Evolutionary conservation across 257 asterid genomes (phyloP), one percentile per base, ranked within the genome.

Genomic region (Solanum sparsipilum): DNA sequence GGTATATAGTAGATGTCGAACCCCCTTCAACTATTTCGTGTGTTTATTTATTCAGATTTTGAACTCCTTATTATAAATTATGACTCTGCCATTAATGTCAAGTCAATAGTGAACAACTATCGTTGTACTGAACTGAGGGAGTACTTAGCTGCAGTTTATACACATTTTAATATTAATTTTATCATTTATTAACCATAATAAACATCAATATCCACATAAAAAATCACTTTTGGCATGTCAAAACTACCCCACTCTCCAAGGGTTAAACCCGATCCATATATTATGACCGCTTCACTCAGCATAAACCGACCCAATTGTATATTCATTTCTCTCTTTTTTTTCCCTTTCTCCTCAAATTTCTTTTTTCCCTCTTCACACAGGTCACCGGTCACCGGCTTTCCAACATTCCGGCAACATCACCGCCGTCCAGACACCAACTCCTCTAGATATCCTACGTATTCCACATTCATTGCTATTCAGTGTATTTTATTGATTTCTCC

Each of bases 401-500:
- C 86, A 86, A 84, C 82, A 89, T 88, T 86, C 91, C 92, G 91
- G 91, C 87, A 58, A 86, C 29, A 23, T 18, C n/a, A 11, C 83
- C 34, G 27, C 3, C 87, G 16, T 13, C 38, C 46, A 29, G 41
- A 32, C 90, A 68, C 63, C 44, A 48, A 31, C 82, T 67, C 25
- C 9, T 3, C 74, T 67, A 85, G 89, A 85, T 89, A 89, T 90
- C 87, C 48, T 12, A 20, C 16, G 9, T 20, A 34, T 32, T 36
- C 29, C 46, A 35, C 75, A 35, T 84, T 78, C 89, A 76, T 84
- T 87, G 82, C 87, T 87, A 72, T 0, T 60, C 79, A 34, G 18
- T 21, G 25, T 75, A 75, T 75, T 16, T n/a, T 25, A 71, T 31
- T 73, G 18, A 20, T 34, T 73, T 73, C 34, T 46, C 46, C 44